Percentiles rank a stretch among this genome's conserved stretches.
Conservation (phyloP, 208 protist genomes). For the Crithidia expoeki region DNA sequence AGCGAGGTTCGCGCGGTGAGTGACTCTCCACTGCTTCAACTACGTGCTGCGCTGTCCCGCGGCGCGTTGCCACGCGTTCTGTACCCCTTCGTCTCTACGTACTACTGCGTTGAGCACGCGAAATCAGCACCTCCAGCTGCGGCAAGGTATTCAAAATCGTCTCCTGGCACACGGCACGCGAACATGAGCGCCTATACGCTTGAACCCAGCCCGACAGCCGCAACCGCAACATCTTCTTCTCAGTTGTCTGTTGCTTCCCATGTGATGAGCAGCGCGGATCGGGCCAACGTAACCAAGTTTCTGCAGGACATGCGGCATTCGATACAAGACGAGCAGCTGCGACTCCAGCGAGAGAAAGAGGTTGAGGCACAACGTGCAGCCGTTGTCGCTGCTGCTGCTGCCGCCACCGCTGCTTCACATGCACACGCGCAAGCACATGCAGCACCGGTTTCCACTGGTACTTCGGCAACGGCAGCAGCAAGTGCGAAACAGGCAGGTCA, state of each 20-base stretch:
- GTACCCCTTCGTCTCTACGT: constrained; percentile 1
- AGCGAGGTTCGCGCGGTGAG: background rate
- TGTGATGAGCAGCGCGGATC: constrained; percentile 3
- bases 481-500: background rate
- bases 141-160: no score
- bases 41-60: constrained; percentile 11
- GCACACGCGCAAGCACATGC: constrained; percentile 7
- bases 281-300: constrained; percentile 14
- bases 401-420: constrained; percentile 7
- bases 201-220: background rate
- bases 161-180: no score
- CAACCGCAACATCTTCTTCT: background rate
- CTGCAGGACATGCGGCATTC: constrained; percentile 15
- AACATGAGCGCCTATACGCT: background rate
- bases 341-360: constrained; percentile 12
- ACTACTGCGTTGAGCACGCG: constrained; percentile 7
- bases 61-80: constrained; percentile 11
- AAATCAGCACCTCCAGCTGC: background rate
- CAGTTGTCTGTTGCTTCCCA: background rate
- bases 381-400: constrained; percentile 10
- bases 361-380: constrained; percentile 7
- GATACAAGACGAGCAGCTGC: constrained; percentile 7
- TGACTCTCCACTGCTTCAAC: background rate
- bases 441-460: background rate
- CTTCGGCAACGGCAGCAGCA: background rate